Evolutionary conservation across 371 early-diverging fungal species (phyloP).

Genomic region (Blyttiomyces sp.): DNA sequence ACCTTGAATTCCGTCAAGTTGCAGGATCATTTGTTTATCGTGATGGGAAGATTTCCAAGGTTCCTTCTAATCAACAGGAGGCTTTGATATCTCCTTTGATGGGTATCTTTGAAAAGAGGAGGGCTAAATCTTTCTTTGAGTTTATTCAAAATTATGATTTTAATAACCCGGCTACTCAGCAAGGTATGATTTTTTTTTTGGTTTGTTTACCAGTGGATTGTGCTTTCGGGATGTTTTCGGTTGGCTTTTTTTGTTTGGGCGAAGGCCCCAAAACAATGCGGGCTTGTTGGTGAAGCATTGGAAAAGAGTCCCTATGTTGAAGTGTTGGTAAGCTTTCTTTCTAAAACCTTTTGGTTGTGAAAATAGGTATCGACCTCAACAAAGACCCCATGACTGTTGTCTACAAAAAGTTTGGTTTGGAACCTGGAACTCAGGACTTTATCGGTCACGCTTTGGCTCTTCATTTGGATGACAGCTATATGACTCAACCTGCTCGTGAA

Average conservation of each 20-base stretch:
- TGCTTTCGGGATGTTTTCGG: too few relatives aligned
- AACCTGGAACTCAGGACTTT: conserved; percentile 93
- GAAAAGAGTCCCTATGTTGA: neutral
- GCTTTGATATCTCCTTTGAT: conserved; percentile 87
- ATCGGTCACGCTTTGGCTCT: conserved; percentile 99
- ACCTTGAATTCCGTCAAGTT: conserved; percentile 97
- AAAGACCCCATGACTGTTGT: conserved; percentile 84
- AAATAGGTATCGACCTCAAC: conserved; percentile 69
- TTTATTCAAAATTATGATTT: conserved; percentile 86
- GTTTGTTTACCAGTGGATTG: neutral
- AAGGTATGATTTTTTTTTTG: conserved; percentile 42
- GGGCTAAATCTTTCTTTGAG: conserved; percentile 96
- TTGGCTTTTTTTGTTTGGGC: too few relatives aligned
- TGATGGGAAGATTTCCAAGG: conserved; percentile 88
- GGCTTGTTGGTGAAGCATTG: neutral
- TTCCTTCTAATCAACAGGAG: conserved; percentile 93
- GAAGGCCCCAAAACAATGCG: neutral
- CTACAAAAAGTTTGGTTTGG: conserved; percentile 94
- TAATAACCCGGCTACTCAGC: conserved; percentile 77
- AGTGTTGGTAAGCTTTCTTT: neutral
- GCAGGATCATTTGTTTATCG: conserved; percentile 95
- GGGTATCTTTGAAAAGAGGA: conserved; percentile 96
- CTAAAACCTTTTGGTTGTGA: neutral
- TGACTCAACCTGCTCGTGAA: conserved; percentile 83
- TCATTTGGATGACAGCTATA: conserved; percentile 93